These are phyloP conservation scores for Noccaea bulbosa DNA, from an alignment of 345 rosid genomes.

Conservation along the genomic window DNA sequence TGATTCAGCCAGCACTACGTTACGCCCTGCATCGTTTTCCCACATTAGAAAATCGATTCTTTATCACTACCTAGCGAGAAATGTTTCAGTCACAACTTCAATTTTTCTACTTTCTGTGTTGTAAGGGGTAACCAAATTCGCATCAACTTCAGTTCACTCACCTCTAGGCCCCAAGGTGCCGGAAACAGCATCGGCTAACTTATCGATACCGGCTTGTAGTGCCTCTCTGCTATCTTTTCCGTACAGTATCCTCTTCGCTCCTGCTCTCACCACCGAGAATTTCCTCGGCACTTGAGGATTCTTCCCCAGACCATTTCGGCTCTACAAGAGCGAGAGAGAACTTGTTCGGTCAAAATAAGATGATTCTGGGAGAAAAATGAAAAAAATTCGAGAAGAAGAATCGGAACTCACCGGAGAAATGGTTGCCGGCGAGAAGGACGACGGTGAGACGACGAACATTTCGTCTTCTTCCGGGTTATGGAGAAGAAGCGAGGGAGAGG, in stretches of 20 bases:
- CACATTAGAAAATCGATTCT: slow-evolving; percentile 18
- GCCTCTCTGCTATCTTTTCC: slow-evolving; percentile 75
- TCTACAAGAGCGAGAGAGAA: slow-evolving; percentile 43
- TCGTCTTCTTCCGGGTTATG: slow-evolving; percentile 12
- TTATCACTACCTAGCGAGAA: background rate
- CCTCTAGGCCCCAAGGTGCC: slow-evolving; percentile 85
- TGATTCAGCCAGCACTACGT: slow-evolving; percentile 72
- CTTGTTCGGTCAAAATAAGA: background rate
- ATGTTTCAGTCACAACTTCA: background rate
- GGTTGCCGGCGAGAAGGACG: slow-evolving; percentile 36
- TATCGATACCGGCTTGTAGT: slow-evolving; percentile 84
- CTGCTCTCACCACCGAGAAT: slow-evolving; percentile 64
- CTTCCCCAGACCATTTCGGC: slow-evolving; percentile 39
- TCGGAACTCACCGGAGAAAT: slow-evolving; percentile 20
- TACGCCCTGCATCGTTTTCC: slow-evolving; percentile 63
- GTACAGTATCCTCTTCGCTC: slow-evolving; percentile 66
- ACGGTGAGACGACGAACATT: slow-evolving; percentile 44
- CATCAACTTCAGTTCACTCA: slow-evolving; percentile 45
- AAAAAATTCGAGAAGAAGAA: background rate
- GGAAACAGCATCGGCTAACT: slow-evolving; percentile 90
- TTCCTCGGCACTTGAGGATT: slow-evolving; percentile 41
- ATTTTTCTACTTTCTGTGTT: background rate
- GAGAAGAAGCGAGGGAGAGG: slow-evolving; percentile 25
- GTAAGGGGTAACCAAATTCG: background rate
- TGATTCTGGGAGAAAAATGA: background rate